Evolutionary conservation across 208 protist genomes (phyloP).

Genomic region (Novymonas esmeraldas): DNA sequence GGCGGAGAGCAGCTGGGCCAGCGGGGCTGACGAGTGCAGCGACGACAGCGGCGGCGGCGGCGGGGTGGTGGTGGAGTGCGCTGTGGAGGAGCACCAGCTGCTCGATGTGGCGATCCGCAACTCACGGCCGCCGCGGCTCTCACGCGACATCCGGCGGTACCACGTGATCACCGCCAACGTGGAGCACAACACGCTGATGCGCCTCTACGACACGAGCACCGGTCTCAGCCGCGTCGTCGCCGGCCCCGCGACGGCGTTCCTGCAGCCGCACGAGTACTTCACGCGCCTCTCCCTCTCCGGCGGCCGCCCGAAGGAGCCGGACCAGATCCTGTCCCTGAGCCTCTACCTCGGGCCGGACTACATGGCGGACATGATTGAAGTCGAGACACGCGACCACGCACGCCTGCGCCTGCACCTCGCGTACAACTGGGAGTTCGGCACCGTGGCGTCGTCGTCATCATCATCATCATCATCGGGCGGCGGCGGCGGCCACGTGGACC

Average conservation of each 20-base stretch:
- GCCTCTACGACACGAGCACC: constrained; percentile 93
- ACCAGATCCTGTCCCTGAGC: constrained; percentile 89
- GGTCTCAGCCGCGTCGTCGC: constrained; percentile 80
- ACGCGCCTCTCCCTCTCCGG: constrained; percentile 83
- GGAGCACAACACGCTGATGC: constrained; percentile 94
- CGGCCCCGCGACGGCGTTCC: constrained; percentile 70
- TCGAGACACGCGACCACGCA: constrained; percentile 96
- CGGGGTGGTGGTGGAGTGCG: background rate
- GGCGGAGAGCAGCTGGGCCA: too few relatives aligned
- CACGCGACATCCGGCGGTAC: constrained; percentile 19
- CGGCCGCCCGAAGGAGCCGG: constrained; percentile 77
- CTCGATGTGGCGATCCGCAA: constrained; percentile 21
- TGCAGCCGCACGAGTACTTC: constrained; percentile 86
- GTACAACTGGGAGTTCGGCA: constrained; percentile 97
- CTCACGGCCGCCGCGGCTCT: constrained; percentile 23
- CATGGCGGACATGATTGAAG: constrained; percentile 93
- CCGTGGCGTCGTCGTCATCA: too few relatives aligned
- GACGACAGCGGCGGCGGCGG: background rate
- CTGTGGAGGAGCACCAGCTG: background rate
- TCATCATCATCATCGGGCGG: too few relatives aligned
- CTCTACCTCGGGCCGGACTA: constrained; percentile 96
- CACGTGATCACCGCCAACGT: constrained; percentile 57
- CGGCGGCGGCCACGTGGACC: constrained; percentile 11
- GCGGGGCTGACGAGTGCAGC: background rate
- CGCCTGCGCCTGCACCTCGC: constrained; percentile 91